These are phyloP conservation scores for Biancaea sappan DNA, from an alignment of 306 rosid genomes.

Conservation along the genomic window DNA sequence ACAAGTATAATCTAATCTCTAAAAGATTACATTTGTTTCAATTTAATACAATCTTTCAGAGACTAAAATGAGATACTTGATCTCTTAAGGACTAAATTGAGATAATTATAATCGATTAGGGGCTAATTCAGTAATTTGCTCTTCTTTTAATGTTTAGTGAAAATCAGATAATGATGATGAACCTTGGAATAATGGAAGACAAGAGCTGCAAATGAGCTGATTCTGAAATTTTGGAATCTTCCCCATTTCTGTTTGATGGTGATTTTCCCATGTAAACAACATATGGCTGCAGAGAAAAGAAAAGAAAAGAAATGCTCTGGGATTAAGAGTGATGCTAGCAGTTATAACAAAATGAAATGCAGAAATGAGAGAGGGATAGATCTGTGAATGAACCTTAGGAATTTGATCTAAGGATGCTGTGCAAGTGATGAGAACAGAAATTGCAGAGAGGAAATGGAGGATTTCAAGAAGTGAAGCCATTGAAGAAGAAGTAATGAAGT, in stretches of 20 bases:
- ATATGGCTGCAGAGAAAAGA: constrained; percentile 49
- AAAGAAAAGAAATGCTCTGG: background rate
- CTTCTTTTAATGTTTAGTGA: background rate
- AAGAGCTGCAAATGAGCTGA: constrained; percentile 47
- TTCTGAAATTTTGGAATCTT: constrained; percentile 38
- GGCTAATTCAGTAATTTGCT: no score
- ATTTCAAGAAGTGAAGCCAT: constrained; percentile 44
- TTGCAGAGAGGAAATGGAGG: constrained; percentile 29
- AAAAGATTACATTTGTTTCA: no score
- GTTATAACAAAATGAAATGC: background rate
- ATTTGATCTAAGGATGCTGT: constrained; percentile 34
- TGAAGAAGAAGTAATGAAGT: constrained; percentile 7
- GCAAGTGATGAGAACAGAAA: constrained; percentile 15
- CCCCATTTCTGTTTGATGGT: constrained; percentile 36
- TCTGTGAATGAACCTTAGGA: constrained; percentile 45
- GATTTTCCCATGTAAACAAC: constrained; percentile 65
- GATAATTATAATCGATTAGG: no score
- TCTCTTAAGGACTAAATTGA: no score
- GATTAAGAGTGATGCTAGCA: background rate
- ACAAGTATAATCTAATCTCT: no score
- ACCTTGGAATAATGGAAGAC: constrained; percentile 53
- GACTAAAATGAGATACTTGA: no score
- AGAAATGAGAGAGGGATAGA: background rate
- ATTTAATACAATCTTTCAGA: no score
- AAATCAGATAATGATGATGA: background rate